Evolutionary conservation across 2,329 filamentous ascomycete species (phyloP).

Genomic region (Ampelomyces quisqualis): DNA sequence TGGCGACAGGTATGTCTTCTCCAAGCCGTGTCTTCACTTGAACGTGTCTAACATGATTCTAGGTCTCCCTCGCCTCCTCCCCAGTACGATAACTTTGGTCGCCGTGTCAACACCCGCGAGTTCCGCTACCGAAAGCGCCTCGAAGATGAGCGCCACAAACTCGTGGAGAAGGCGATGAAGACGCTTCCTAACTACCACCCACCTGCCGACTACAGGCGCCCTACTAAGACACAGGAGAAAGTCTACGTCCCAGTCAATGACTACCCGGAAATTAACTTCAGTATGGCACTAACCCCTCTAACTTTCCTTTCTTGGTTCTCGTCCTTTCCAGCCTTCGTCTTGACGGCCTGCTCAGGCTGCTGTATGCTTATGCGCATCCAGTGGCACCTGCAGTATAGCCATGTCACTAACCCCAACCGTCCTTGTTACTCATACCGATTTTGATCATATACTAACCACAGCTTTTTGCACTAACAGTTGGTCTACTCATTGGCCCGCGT

Average conservation of each 20-base stretch:
- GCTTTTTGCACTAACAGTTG: constrained; percentile 87
- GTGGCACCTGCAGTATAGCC: constrained; percentile 41
- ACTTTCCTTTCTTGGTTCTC: constrained; percentile 49
- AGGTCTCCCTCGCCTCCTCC: constrained; percentile 95
- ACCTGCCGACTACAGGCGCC: constrained; percentile 95
- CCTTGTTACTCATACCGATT: constrained; percentile 31
- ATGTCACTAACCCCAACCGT: constrained; percentile 45
- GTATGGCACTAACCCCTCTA: constrained; percentile 99
- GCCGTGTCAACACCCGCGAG: constrained; percentile 98
- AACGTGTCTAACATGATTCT: constrained; percentile 5
- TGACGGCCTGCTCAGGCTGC: constrained; percentile 47
- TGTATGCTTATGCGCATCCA: constrained; percentile 30
- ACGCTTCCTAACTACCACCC: constrained; percentile 99
- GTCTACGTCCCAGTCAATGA: constrained; percentile 99
- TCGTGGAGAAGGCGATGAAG: constrained; percentile 99
- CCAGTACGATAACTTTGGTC: constrained; percentile 98
- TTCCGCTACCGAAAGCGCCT: constrained; percentile 97
- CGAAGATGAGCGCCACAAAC: constrained; percentile 97
- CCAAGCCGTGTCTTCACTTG: background rate
- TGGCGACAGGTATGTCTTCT: constrained; percentile 72
- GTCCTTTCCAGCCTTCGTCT: constrained; percentile 45
- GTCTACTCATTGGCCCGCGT: constrained; percentile 99
- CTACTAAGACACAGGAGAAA: constrained; percentile 99
- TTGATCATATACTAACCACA: constrained; percentile 79
- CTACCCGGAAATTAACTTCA: constrained; percentile 99